Conservation (phyloP, 1,284 basidiomycete species). For the Trichosporon coremiiforme region DNA sequence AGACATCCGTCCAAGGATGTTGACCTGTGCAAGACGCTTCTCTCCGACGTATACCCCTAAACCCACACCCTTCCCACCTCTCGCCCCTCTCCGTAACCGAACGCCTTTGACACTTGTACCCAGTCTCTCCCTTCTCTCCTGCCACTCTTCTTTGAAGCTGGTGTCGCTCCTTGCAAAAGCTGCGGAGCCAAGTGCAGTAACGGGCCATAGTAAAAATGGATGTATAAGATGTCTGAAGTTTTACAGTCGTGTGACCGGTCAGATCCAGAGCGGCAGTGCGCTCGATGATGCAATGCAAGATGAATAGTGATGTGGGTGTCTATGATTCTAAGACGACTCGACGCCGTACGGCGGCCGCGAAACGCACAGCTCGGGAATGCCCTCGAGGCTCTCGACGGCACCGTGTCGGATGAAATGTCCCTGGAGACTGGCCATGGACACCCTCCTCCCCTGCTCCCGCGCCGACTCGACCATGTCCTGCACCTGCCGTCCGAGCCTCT, state of each 20-base stretch:
- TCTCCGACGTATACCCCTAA: constrained; percentile 12
- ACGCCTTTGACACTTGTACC: constrained; percentile 14
- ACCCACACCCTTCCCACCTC: constrained; percentile 6
- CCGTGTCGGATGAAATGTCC: constrained; percentile 83
- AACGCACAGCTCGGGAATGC: constrained; percentile 59
- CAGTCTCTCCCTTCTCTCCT: constrained; percentile 15
- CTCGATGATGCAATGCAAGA: constrained; percentile 9
- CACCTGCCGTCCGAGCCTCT: constrained; percentile 62
- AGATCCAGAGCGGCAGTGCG: constrained; percentile 2
- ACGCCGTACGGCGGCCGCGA: constrained; percentile 16
- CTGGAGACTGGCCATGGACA: constrained; percentile 93
- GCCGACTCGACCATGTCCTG: constrained; percentile 63
- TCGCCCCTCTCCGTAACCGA: constrained; percentile 3
- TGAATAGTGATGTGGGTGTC: neutral
- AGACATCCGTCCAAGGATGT: neutral
- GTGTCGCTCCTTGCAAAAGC: constrained; percentile 17
- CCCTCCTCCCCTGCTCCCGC: constrained; percentile 60
- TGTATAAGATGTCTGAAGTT: constrained; percentile 20
- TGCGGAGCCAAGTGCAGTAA: constrained; percentile 15
- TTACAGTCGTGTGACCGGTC: neutral
- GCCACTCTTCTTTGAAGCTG: constrained; percentile 11
- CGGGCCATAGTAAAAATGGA: constrained; percentile 14
- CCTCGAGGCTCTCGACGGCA: constrained; percentile 65
- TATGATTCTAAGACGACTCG: neutral
- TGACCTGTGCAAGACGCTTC: constrained; percentile 5